A percentile compares a stretch with the other conserved stretches of the same genome.
Evolutionary conservation across 257 asterid species (phyloP).

Genomic region (Lantana camara): DNA sequence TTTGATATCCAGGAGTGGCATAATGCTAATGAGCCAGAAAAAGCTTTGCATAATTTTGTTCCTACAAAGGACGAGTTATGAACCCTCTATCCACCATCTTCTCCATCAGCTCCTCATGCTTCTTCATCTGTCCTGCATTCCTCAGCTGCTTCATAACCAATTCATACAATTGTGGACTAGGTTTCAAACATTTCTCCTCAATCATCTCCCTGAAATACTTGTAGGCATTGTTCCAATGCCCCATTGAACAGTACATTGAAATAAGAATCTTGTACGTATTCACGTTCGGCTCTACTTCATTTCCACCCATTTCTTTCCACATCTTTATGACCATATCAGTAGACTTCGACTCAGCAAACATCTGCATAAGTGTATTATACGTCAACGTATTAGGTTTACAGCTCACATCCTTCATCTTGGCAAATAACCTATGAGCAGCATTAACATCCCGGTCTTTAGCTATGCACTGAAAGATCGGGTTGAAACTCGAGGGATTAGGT

Average conservation of each 20-base stretch:
- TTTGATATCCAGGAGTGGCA: not conserved
- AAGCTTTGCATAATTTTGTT: no score
- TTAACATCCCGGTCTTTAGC: constrained; percentile 71
- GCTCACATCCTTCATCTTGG: constrained; percentile 72
- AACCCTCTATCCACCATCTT: constrained; percentile 82
- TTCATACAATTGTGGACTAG: constrained; percentile 58
- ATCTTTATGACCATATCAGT: constrained; percentile 87
- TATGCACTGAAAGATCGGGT: constrained; percentile 78
- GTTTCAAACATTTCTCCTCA: constrained; percentile 74
- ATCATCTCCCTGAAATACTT: constrained; percentile 76
- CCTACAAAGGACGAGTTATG: constrained; percentile 46
- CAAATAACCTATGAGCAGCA: constrained; percentile 72
- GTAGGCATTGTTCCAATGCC: constrained; percentile 91
- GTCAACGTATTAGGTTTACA: constrained; percentile 73
- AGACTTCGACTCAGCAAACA: constrained; percentile 76
- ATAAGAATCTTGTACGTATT: constrained; percentile 71
- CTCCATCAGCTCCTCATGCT: constrained; percentile 80
- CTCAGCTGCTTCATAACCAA: constrained; percentile 77
- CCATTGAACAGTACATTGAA: constrained; percentile 72
- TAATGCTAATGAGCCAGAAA: no score
- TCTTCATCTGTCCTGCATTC: constrained; percentile 85
- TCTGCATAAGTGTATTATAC: constrained; percentile 77
- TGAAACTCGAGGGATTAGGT: constrained; percentile 64
- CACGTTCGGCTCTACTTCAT: constrained; percentile 78
- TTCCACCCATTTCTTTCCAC: constrained; percentile 80